Evolutionary conservation across 768 basidiomycete species (phyloP).

Genomic region (Suillus alpinus): DNA sequence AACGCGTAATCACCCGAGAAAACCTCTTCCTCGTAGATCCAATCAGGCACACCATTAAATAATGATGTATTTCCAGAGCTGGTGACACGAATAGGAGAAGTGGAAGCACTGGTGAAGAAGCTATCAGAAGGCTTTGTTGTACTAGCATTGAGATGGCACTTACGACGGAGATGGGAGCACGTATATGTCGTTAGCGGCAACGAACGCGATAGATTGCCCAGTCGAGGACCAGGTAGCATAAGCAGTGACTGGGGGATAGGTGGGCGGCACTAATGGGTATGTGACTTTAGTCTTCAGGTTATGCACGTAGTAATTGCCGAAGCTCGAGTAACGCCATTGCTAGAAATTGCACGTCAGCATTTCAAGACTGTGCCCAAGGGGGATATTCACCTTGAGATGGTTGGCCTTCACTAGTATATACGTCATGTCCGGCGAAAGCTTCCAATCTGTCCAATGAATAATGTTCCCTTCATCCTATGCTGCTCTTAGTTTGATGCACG

Average conservation of each 20-base stretch:
- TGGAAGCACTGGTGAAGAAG: constrained; percentile 26
- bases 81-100: constrained; percentile 71
- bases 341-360: constrained; percentile 28
- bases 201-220: constrained; percentile 80
- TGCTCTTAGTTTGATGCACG: constrained; percentile 5
- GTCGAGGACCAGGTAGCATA: constrained; percentile 90
- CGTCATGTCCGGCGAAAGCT: constrained; percentile 87
- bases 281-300: constrained; percentile 67
- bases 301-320: constrained; percentile 93
- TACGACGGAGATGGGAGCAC: constrained; percentile 68
- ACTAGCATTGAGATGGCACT: constrained; percentile 19
- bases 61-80: constrained; percentile 75
- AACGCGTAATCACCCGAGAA: constrained; percentile 69
- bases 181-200: constrained; percentile 86
- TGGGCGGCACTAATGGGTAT: constrained; percentile 65
- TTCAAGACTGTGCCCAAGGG: background rate
- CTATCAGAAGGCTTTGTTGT: background rate
- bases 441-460: constrained; percentile 62
- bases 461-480: constrained; percentile 52
- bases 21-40: constrained; percentile 97
- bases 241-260: constrained; percentile 66
- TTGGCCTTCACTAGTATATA: constrained; percentile 82
- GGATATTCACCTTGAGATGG: constrained; percentile 56
- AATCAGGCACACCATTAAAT: constrained; percentile 94
- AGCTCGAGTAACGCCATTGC: constrained; percentile 94